Base-by-base conservation (phyloP, 192 early-diverging fungal genomes). In the Pilaira anomala region DNA sequence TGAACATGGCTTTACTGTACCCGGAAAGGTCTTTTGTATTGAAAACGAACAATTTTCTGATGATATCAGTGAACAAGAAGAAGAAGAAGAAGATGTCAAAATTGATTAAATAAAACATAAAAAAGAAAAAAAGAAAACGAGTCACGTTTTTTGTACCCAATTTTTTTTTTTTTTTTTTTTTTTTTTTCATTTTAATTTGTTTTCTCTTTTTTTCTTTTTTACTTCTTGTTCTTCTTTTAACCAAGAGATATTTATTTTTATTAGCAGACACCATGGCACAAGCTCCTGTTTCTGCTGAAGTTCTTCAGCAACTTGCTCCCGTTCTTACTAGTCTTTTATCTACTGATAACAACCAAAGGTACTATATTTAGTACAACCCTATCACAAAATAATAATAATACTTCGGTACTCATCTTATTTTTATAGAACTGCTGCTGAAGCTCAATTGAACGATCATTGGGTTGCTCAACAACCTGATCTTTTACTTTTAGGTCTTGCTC, bases 401-500 rank as follows among this genome's bases (percentile, higher is more conserved):
- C 29, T 46, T 36, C 30, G 25, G 18, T 48, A 55, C 24, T 45
- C 11, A 42, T 19, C 41, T 22, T 40, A 28, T 26, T 33, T 13
- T 24, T 25, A 11, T 46, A 79, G 83, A 55, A 52, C 77, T 28
- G 53, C 54, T 11, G 83, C 83, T 16, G 83, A 85, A 58, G 46
- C 56, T 22, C 73, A 76, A 44, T 75, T 85, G 44, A 80, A 82
- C 48, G 77, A 76, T 28, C 76, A 80, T 44, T 85, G 83, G 83
- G 71, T 85, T 22, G 51, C 68, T 48, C 71, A 69, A 46, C 68
- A 72, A 40, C 80, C 83, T 6, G 78, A 82, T 45, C 53, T 80
- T 18, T 67, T 82, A 1, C 54, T 85, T 24, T 41, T 73, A 33
- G 79, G 78, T 48, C 72, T 85, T 12, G 73, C 77, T 28, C 77